Evolutionary conservation across 2,329 filamentous ascomycete species (phyloP).

Genomic region (Colletotrichum kahawae): DNA sequence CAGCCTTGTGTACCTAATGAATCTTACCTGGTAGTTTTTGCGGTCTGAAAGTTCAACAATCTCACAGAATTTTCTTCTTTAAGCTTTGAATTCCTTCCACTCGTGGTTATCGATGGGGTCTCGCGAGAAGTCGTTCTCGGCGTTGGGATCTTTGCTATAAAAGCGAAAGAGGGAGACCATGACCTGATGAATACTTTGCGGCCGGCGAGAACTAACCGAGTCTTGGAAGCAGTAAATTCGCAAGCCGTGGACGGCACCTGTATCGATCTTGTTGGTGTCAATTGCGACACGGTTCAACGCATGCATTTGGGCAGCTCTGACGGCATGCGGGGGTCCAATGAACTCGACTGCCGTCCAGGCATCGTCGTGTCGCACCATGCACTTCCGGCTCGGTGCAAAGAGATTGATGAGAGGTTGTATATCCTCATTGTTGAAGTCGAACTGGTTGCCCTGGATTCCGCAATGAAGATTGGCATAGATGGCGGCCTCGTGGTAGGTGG

Average conservation of each 20-base stretch:
- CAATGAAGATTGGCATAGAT: background rate
- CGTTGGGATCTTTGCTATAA: background rate
- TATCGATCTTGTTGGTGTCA: fast-evolving
- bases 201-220: background rate
- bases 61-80: background rate
- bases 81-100: background rate
- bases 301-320: background rate
- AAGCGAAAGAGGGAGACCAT: background rate
- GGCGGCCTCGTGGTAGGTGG: background rate
- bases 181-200: background rate
- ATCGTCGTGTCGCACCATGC: background rate
- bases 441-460: background rate
- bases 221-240: background rate
- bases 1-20: too few species aligned
- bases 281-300: background rate
- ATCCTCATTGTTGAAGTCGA: background rate
- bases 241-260: background rate
- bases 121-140: background rate
- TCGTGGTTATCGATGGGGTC: background rate
- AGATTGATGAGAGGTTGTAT: background rate
- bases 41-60: background rate
- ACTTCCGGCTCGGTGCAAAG: background rate
- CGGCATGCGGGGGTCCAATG: background rate
- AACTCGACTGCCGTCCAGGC: background rate
- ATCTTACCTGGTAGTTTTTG: background rate